Conservation (phyloP, 768 basidiomycete genomes). For the Pisolithus orientalis region DNA sequence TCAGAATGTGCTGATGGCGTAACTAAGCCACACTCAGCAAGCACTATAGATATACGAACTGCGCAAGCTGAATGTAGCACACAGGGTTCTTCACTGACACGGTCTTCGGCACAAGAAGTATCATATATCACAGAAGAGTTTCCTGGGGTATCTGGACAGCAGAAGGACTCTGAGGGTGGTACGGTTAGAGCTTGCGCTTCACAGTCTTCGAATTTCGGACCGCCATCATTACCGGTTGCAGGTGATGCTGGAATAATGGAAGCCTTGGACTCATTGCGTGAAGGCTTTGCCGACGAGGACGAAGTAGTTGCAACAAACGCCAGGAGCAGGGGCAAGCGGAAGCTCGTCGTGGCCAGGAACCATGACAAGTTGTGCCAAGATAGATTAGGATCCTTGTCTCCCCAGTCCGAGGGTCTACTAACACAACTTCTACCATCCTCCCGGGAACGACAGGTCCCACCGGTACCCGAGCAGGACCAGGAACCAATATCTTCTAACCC, state of each 20-base stretch:
- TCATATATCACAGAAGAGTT: not conserved
- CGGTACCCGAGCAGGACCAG: not conserved
- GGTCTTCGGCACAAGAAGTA: not conserved
- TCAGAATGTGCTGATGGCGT: conserved; percentile 1
- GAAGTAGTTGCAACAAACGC: not conserved
- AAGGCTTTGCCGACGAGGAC: not conserved
- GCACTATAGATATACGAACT: not conserved
- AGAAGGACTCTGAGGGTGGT: not conserved
- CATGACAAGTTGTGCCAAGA: conserved; percentile 21
- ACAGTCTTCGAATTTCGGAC: not conserved
- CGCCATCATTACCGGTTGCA: too few species aligned
- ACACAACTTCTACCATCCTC: conserved; percentile 30
- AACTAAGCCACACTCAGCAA: not conserved
- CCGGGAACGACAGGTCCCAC: conserved; percentile 6
- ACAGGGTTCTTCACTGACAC: not conserved
- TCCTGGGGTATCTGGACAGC: not conserved
- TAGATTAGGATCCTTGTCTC: conserved; percentile 55
- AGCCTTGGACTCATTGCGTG: not conserved
- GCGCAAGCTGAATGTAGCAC: not conserved
- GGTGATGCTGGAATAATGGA: not conserved
- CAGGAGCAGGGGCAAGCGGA: conserved; percentile 24
- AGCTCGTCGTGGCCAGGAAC: conserved; percentile 20
- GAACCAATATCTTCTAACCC: conserved; percentile 22
- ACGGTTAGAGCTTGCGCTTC: not conserved
- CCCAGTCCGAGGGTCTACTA: conserved; percentile 43